Percentiles rank a stretch among this genome's conserved stretches.
phyloP scores from a whole-genome alignment of 192 early-diverging fungal genomes.

The Mortierella alpina region DNA sequence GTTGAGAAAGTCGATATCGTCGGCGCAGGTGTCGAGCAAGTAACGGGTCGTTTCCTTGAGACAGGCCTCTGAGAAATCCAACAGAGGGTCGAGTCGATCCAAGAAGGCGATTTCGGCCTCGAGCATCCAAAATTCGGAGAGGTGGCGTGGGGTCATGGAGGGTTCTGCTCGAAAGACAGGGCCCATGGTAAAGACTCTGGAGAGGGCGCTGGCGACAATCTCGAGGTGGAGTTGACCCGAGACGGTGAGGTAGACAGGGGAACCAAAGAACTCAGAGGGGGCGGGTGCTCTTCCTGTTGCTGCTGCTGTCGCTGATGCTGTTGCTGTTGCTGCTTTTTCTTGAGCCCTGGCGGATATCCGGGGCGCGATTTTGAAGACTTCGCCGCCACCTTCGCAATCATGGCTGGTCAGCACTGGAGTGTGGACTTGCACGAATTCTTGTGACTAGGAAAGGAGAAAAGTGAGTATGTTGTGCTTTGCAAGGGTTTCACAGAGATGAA shows the following conservation, averaged over 20 bases:
- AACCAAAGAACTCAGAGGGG: slow-evolving; percentile 76
- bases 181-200: slow-evolving; percentile 84
- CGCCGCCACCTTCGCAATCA: slow-evolving; percentile 93
- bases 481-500: background rate
- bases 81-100: slow-evolving; percentile 64
- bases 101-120: slow-evolving; percentile 90
- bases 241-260: slow-evolving; percentile 82
- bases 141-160: slow-evolving; percentile 81
- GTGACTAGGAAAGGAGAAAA: slow-evolving; percentile 52
- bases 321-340: background rate
- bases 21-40: slow-evolving; percentile 63
- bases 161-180: slow-evolving; percentile 89
- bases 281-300: slow-evolving; percentile 19
- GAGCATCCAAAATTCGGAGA: slow-evolving; percentile 96
- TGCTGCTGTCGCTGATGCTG: slow-evolving; percentile 4
- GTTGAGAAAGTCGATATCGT: slow-evolving; percentile 71
- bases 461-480: background rate
- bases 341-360: slow-evolving; percentile 43
- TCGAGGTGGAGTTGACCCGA: slow-evolving; percentile 90
- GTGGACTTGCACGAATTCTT: slow-evolving; percentile 81
- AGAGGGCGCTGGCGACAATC: slow-evolving; percentile 73
- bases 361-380: slow-evolving; percentile 75
- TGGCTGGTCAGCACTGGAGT: slow-evolving; percentile 86
- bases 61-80: slow-evolving; percentile 77
- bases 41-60: slow-evolving; percentile 67